Conservation (phyloP, 768 basidiomycete genomes). For the Serendipita vermifera region DNA sequence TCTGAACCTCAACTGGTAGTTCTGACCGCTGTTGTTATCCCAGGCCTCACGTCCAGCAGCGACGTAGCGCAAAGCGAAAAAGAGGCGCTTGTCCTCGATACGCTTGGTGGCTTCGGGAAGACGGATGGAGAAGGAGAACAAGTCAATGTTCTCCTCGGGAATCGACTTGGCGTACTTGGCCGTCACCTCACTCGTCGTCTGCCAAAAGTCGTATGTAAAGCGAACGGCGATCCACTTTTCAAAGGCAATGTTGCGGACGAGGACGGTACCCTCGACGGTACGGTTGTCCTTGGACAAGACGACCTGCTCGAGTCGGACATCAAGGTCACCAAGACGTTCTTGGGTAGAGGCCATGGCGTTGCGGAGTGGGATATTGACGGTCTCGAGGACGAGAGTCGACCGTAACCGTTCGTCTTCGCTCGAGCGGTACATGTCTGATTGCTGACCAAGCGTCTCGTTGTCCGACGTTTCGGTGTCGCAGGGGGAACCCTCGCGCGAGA, state of each 20-base stretch:
- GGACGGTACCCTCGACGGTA: slow-evolving; percentile 52
- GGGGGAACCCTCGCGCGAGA: slow-evolving; percentile 81
- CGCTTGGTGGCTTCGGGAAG: slow-evolving; percentile 55
- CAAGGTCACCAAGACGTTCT: not conserved
- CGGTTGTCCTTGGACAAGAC: not conserved
- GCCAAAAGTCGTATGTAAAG: slow-evolving; percentile 91
- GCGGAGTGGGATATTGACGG: slow-evolving; percentile 52
- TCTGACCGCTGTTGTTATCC: slow-evolving; percentile 76
- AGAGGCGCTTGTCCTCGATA: slow-evolving; percentile 73
- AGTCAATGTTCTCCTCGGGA: not conserved
- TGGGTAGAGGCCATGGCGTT: not conserved
- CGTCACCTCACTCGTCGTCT: slow-evolving; percentile 87
- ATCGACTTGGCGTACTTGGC: slow-evolving; percentile 51
- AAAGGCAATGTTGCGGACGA: slow-evolving; percentile 76
- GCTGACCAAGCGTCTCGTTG: slow-evolving; percentile 43
- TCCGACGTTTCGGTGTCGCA: slow-evolving; percentile 58
- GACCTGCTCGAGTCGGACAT: not conserved
- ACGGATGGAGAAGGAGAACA: slow-evolving; percentile 21
- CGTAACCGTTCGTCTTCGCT: slow-evolving; percentile 18
- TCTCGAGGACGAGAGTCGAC: slow-evolving; percentile 40
- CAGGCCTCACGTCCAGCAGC: slow-evolving; percentile 56
- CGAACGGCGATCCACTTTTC: slow-evolving; percentile 78
- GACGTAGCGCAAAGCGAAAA: slow-evolving; percentile 61
- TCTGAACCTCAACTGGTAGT: slow-evolving; percentile 65
- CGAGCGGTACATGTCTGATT: slow-evolving; percentile 12